Evolutionary conservation across 1,139 yeast species (phyloP), one percentile per base, ranked within the genome.

Genomic region (Protomyces macrosporus): DNA sequence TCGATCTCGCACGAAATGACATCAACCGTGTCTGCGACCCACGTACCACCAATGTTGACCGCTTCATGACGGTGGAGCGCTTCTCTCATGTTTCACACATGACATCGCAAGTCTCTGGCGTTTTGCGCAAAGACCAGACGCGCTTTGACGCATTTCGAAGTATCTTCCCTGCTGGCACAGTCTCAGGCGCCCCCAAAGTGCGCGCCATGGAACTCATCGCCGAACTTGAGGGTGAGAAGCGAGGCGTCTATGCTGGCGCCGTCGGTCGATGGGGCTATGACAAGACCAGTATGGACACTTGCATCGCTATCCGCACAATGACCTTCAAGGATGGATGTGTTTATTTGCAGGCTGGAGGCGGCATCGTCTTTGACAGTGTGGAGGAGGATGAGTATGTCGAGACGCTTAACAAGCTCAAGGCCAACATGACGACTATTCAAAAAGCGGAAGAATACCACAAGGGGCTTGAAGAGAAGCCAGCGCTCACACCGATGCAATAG

Each of bases 211-310:
- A 91, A 75, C 80, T 93, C 60, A 90, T 93, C 72, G 87, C 88
- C 36, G 96, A 89, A 73, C 78, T 93, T 61, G 98, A 93, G 74
- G 81, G 84, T 69, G 98, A 93, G 73, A 89, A 90, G 72, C 82
- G 98, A 72, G 98, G 98, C 53, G 91, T 91, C 12, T 93, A 93
- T 73, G 98, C 98, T 1, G 98, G 98, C 68, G 98, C 98, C 0
- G 97, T 93, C n/a, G 98, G 98, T 9, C 88, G 88, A 74, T 93
- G 97, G 97, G 91, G 96, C 0, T 93, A 90, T 73, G 96, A 90
- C 72, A 90, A 95, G 16, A 84, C 83, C 70, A 82, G 90, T 35
- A 93, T 93, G 98, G 95, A 93, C 73, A 93, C 98, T 0, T 93
- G 98, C 77, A 93, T 93, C 73, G 98, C 98, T 0, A 79, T 93